Evolutionary conservation across 2,329 filamentous ascomycete species (phyloP).

Genomic region (Aspergillus alliaceus): DNA sequence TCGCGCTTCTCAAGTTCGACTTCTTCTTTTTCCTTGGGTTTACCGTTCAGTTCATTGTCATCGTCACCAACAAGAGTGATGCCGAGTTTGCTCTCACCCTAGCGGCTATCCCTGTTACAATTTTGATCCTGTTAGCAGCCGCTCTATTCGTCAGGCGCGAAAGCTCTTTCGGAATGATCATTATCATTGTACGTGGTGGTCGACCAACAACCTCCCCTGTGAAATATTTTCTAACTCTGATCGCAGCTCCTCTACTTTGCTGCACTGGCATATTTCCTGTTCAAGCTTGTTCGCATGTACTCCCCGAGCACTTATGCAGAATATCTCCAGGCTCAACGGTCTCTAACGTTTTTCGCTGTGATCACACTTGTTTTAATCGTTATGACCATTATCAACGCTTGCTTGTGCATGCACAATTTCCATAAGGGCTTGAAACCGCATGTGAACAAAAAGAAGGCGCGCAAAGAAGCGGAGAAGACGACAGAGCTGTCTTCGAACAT

Average conservation of each 20-base stretch:
- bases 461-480: slow-evolving; percentile 51
- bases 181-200: slow-evolving; percentile 62
- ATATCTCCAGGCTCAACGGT: slow-evolving; percentile 79
- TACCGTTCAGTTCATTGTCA: slow-evolving; percentile 94
- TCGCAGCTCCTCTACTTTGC: slow-evolving; percentile 74
- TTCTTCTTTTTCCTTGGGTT: slow-evolving; percentile 99
- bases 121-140: slow-evolving; percentile 80
- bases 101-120: slow-evolving; percentile 86
- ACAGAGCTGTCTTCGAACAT: slow-evolving; percentile 44
- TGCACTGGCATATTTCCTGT: slow-evolving; percentile 91
- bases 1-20: slow-evolving; percentile 95
- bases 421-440: slow-evolving; percentile 85
- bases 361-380: slow-evolving; percentile 88
- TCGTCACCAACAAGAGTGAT: slow-evolving; percentile 69
- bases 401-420: slow-evolving; percentile 89
- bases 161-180: slow-evolving; percentile 73
- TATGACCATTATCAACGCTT: slow-evolving; percentile 82
- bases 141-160: slow-evolving; percentile 84
- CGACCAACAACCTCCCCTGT: background rate
- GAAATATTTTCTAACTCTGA: slow-evolving; percentile 12
- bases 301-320: slow-evolving; percentile 57
- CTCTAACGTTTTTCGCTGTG: slow-evolving; percentile 88
- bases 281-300: slow-evolving; percentile 98
- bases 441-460: slow-evolving; percentile 60
- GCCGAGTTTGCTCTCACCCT: slow-evolving; percentile 84